Conservation (phyloP, 805 yeast genomes). For the Lachancea nothofagi region DNA sequence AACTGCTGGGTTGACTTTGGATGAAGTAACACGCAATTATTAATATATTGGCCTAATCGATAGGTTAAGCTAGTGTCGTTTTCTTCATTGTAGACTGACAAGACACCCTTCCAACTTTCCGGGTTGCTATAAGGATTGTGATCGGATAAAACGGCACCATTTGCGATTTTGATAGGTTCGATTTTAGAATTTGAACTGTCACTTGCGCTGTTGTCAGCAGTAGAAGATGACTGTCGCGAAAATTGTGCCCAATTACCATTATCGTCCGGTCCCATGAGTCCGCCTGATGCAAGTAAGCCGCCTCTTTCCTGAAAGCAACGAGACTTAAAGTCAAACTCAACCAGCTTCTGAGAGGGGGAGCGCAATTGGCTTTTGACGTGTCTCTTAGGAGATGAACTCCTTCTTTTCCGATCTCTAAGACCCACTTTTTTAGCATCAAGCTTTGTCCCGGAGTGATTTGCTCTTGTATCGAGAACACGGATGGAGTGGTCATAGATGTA, state of each 20-base stretch:
- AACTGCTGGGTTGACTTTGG: constrained; percentile 41
- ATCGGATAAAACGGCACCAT: constrained; percentile 23
- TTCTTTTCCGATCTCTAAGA: constrained; percentile 5
- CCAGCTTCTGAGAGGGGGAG: constrained; percentile 33
- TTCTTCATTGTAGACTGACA: constrained; percentile 40
- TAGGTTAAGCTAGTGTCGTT: constrained; percentile 45
- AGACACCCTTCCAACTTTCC: constrained; percentile 47
- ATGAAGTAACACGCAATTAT: constrained; percentile 65
- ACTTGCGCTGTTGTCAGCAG: background rate
- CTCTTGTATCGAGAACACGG: constrained; percentile 38
- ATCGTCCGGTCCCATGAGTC: constrained; percentile 40
- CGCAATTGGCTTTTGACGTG: constrained; percentile 2
- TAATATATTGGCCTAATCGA: constrained; percentile 73
- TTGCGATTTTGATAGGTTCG: constrained; percentile 29
- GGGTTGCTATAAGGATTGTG: constrained; percentile 30
- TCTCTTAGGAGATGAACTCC: constrained; percentile 8
- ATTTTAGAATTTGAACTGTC: constrained; percentile 11
- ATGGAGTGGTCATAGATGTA: constrained; percentile 57
- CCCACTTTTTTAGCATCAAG: background rate
- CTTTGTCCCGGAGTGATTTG: constrained; percentile 18
- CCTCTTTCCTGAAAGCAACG: constrained; percentile 59
- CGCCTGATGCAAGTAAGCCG: constrained; percentile 50
- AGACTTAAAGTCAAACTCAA: constrained; percentile 59
- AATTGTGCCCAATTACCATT: constrained; percentile 18
- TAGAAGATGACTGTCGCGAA: constrained; percentile 2